These are phyloP conservation scores for Plectosphaerella plurivora DNA, from an alignment of 2,329 filamentous ascomycete genomes.

Conservation along the genomic window DNA sequence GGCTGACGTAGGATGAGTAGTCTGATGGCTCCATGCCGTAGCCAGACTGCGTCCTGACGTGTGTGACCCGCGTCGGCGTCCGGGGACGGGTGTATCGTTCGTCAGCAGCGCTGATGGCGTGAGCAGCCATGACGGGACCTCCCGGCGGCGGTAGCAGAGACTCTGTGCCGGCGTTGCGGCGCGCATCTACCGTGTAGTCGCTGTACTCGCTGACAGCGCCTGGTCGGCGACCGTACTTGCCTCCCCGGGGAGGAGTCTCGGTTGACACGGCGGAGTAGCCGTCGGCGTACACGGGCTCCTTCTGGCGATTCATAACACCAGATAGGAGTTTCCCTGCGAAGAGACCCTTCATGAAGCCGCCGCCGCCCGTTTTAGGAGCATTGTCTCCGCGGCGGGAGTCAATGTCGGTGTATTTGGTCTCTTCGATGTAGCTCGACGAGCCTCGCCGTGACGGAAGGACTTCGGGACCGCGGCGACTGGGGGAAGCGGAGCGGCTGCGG, in stretches of 20 bases:
- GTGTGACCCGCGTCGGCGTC: constrained; percentile 42
- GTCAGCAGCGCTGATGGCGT: constrained; percentile 41
- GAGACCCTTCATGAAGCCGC: constrained; percentile 56
- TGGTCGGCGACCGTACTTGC: constrained; percentile 32
- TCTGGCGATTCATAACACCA: constrained; percentile 50
- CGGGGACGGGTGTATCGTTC: constrained; percentile 33
- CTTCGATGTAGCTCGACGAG: constrained; percentile 54
- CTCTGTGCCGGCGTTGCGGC: constrained; percentile 25
- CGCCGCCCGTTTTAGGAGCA: constrained; percentile 19
- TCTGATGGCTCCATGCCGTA: constrained; percentile 49
- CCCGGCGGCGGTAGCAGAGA: constrained; percentile 41
- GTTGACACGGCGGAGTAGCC: constrained; percentile 60
- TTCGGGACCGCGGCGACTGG: constrained; percentile 37
- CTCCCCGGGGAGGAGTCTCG: constrained; percentile 49
- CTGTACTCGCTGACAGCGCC: constrained; percentile 44
- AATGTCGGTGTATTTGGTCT: constrained; percentile 61
- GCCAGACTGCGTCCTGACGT: constrained; percentile 36
- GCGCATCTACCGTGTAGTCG: constrained; percentile 38
- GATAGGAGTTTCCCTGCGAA: constrained; percentile 58
- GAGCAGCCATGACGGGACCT: constrained; percentile 37
- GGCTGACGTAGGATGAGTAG: constrained; percentile 58
- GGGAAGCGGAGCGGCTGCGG: constrained; percentile 29
- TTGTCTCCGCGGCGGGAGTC: constrained; percentile 26
- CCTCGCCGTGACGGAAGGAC: constrained; percentile 46
- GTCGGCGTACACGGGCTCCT: constrained; percentile 44